A percentile compares a stretch with the other conserved stretches of the same genome.
Conservation (phyloP, 805 yeast species). For the Teunomyces cretensis region DNA sequence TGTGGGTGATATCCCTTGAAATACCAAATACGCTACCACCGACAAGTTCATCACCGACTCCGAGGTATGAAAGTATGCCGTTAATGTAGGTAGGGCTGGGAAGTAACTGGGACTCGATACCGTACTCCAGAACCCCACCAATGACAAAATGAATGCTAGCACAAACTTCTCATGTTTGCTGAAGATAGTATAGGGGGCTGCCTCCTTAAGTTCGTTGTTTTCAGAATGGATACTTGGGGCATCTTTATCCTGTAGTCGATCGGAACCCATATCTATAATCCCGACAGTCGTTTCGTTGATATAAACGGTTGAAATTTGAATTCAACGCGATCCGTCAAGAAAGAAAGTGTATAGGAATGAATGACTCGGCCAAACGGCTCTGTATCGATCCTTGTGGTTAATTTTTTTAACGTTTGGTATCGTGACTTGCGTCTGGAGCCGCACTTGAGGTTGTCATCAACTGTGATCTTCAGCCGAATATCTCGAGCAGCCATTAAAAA, state of each 20-base stretch:
- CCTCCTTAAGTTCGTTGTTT: neutral
- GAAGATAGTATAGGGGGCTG: slow-evolving; percentile 41
- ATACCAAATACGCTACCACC: slow-evolving; percentile 70
- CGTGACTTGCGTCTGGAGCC: too few relatives aligned
- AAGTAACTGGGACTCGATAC: slow-evolving; percentile 77
- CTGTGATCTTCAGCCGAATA: too few relatives aligned
- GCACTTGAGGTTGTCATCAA: too few relatives aligned
- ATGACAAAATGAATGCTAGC: slow-evolving; percentile 40
- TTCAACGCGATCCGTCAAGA: too few relatives aligned
- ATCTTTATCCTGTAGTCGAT: neutral
- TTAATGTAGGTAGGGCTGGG: slow-evolving; percentile 68
- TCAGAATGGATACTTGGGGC: neutral
- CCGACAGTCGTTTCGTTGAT: neutral
- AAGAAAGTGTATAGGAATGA: too few relatives aligned
- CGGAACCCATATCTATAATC: neutral
- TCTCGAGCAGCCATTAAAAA: too few relatives aligned
- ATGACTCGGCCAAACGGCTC: too few relatives aligned
- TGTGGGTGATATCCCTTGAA: slow-evolving; percentile 78
- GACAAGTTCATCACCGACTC: slow-evolving; percentile 67
- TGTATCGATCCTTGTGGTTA: too few relatives aligned
- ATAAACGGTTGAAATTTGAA: too few relatives aligned
- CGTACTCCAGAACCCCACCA: slow-evolving; percentile 65
- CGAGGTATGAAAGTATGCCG: slow-evolving; percentile 51
- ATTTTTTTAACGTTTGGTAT: too few relatives aligned
- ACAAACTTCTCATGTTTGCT: slow-evolving; percentile 37